Evolutionary conservation across 1,139 yeast genomes (phyloP).

Genomic region (Zygotorulaspora mrakii): DNA sequence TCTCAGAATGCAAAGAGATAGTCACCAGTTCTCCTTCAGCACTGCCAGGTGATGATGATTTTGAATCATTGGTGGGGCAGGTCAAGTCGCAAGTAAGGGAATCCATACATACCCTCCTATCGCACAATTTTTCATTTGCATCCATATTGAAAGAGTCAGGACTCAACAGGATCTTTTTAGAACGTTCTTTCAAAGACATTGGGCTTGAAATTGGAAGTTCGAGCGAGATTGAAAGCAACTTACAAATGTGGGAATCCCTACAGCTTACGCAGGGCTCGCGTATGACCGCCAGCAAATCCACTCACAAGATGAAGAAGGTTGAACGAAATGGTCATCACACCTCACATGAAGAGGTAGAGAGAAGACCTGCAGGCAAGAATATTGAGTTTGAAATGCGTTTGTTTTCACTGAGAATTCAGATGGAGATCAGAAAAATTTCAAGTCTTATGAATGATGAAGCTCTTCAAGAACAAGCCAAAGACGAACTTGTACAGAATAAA

Average conservation of each 20-base stretch:
- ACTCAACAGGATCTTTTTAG: slow-evolving; percentile 16
- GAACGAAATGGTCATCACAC: too few species aligned
- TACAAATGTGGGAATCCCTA: too few species aligned
- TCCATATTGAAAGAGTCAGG: slow-evolving; percentile 13
- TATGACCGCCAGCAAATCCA: too few species aligned
- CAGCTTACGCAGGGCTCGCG: too few species aligned
- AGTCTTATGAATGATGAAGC: slow-evolving; percentile 4
- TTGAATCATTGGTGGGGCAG: not conserved
- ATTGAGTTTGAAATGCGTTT: slow-evolving; percentile 13
- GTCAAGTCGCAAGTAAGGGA: slow-evolving; percentile 7
- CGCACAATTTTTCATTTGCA: slow-evolving; percentile 18
- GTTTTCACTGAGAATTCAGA: slow-evolving; percentile 12
- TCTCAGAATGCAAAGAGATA: not conserved
- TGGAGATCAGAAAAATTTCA: slow-evolving; percentile 12
- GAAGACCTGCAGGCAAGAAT: not conserved
- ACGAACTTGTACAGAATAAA: slow-evolving; percentile 1
- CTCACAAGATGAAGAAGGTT: too few species aligned
- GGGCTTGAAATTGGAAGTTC: slow-evolving; percentile 7
- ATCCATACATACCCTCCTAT: slow-evolving; percentile 16
- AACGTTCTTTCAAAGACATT: slow-evolving; percentile 14
- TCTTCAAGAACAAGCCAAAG: slow-evolving; percentile 7
- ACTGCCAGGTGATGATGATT: too few species aligned
- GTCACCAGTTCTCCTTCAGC: not conserved
- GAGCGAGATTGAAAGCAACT: not conserved
- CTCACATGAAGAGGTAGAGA: slow-evolving; percentile 3